Percentiles rank a stretch among this genome's conserved stretches.
Evolutionary conservation across 176 grass and related monocot genomes (phyloP).

Genomic region (Aegilops speltoides): DNA sequence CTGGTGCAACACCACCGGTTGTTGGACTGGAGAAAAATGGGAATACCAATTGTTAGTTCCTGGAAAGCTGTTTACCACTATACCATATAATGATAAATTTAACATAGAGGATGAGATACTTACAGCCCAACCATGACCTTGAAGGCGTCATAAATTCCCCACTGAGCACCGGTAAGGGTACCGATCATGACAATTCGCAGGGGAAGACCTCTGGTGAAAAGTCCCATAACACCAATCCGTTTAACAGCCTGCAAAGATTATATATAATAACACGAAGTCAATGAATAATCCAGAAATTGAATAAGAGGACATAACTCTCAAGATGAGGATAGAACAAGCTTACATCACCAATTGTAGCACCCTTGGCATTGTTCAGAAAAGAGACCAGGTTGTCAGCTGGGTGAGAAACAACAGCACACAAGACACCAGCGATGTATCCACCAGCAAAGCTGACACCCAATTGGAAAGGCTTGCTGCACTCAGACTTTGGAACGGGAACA

Average conservation of each 20-base stretch:
- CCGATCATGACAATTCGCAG: no score
- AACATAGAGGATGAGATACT: not conserved
- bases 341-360: conserved; percentile 22
- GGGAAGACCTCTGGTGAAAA: conserved; percentile 34
- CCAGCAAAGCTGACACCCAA: no score
- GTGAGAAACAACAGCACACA: conserved; percentile 86
- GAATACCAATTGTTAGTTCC: conserved; percentile 15
- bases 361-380: conserved; percentile 88
- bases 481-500: conserved; percentile 59
- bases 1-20: conserved; percentile 62
- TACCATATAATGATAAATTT: not conserved
- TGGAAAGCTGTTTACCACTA: not conserved
- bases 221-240: conserved; percentile 69
- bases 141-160: no score
- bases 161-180: no score
- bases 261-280: not conserved
- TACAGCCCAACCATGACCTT: no score
- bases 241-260: conserved; percentile 62
- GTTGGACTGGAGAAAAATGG: conserved; percentile 63
- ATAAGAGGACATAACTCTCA: not conserved
- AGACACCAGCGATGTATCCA: conserved; percentile 64
- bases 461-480: no score
- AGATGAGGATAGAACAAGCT: conserved; percentile 9
- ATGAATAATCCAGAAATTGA: conserved; percentile 7
- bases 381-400: conserved; percentile 84